Conservation (phyloP, 2,329 filamentous ascomycete genomes). For the Penicillium sp. region DNA sequence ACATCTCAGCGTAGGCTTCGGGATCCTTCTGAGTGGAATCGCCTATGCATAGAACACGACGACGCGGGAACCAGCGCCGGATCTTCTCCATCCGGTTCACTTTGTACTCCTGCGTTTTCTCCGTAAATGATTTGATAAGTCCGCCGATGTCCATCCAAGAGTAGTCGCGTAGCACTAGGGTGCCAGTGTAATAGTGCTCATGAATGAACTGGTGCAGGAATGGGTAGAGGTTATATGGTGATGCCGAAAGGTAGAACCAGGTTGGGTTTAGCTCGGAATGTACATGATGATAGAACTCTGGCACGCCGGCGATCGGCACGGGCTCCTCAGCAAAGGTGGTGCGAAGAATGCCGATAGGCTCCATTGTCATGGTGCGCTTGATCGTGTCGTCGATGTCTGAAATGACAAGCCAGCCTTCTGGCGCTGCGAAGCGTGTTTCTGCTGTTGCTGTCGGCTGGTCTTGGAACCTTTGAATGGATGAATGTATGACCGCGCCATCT, state of each 20-base stretch:
- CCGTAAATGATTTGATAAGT: slow-evolving; percentile 70
- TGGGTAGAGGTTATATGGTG: slow-evolving; percentile 88
- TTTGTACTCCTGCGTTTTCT: slow-evolving; percentile 82
- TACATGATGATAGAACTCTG: slow-evolving; percentile 69
- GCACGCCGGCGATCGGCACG: slow-evolving; percentile 70
- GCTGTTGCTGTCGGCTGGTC: slow-evolving; percentile 48
- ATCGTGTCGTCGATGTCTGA: slow-evolving; percentile 95
- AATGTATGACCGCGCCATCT: slow-evolving; percentile 48
- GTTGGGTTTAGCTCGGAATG: slow-evolving; percentile 57
- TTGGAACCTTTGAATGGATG: slow-evolving; percentile 24
- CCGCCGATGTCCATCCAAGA: slow-evolving; percentile 81
- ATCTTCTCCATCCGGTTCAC: slow-evolving; percentile 72
- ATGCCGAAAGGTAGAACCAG: slow-evolving; percentile 91
- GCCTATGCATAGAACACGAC: slow-evolving; percentile 77
- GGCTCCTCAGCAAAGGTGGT: slow-evolving; percentile 78
- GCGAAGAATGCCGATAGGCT: slow-evolving; percentile 71
- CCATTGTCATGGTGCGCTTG: slow-evolving; percentile 78
- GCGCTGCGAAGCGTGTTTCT: slow-evolving; percentile 68
- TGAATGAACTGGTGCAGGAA: slow-evolving; percentile 73
- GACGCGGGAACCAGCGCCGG: slow-evolving; percentile 68
- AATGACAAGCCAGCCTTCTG: slow-evolving; percentile 77
- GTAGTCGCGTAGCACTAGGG: slow-evolving; percentile 76
- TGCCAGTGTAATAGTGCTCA: slow-evolving; percentile 67
- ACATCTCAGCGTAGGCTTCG: slow-evolving; percentile 80
- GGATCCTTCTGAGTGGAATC: slow-evolving; percentile 91